These are phyloP conservation scores for Quercus parvula DNA, from an alignment of 306 rosid species.

Conservation along the genomic window DNA sequence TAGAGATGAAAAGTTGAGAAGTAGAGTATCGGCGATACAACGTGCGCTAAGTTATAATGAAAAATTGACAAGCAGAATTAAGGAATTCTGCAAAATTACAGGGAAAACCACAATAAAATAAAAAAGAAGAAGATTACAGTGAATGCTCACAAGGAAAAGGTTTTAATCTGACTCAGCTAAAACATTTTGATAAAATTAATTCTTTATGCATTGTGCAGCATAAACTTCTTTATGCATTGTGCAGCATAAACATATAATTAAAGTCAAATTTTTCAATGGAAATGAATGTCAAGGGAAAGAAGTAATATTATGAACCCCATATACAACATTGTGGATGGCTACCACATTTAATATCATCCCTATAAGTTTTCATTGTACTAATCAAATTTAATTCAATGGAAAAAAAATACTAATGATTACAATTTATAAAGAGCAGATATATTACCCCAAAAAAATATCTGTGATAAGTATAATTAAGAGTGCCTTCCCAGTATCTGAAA, in stretches of 20 bases:
- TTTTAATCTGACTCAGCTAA: background rate
- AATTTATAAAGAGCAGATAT: conserved; percentile 11
- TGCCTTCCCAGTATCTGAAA: conserved; percentile 97
- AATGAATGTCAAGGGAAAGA: background rate
- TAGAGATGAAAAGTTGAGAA: background rate
- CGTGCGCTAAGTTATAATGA: background rate
- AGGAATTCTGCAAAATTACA: background rate
- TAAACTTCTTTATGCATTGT: background rate
- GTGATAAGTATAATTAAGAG: conserved; percentile 80
- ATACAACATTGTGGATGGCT: background rate
- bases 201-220: background rate
- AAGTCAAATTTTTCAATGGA: background rate
- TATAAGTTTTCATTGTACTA: background rate
- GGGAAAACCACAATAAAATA: background rate
- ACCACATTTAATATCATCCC: background rate
- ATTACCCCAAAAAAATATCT: conserved; percentile 95
- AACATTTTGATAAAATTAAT: background rate
- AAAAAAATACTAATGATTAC: background rate
- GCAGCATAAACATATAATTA: background rate
- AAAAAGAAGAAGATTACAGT: background rate
- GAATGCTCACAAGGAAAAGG: background rate
- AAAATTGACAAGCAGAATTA: background rate
- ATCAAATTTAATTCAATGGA: background rate
- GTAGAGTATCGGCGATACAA: conserved; percentile 14
- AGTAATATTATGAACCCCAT: background rate